A percentile compares a stretch with the other conserved stretches of the same genome.
Evolutionary conservation across 768 basidiomycete species (phyloP).

Genomic region (Leucocoprinus birnbaumii): DNA sequence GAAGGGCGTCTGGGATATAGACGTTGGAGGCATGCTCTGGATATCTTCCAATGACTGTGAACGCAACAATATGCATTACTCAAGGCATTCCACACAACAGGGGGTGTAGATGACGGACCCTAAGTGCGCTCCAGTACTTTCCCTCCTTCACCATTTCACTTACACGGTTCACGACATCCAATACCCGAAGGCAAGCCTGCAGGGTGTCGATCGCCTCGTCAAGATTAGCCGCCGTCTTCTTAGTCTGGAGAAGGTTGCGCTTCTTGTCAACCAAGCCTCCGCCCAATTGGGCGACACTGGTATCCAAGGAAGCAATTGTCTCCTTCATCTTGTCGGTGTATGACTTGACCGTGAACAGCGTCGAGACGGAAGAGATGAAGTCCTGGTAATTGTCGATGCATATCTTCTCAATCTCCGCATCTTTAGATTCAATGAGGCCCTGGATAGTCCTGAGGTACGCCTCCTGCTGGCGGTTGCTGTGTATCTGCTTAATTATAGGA

Average conservation of each 20-base stretch:
- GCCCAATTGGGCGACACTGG: slow-evolving; percentile 86
- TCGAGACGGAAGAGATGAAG: slow-evolving; percentile 96
- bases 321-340: slow-evolving; percentile 94
- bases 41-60: slow-evolving; percentile 92
- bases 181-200: slow-evolving; percentile 86
- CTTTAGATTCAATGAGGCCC: slow-evolving; percentile 90
- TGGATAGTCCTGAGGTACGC: slow-evolving; percentile 83
- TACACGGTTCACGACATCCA: slow-evolving; percentile 92
- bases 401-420: slow-evolving; percentile 93
- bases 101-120: slow-evolving; percentile 59
- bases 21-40: slow-evolving; percentile 83
- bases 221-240: slow-evolving; percentile 90
- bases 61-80: slow-evolving; percentile 28
- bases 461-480: slow-evolving; percentile 85
- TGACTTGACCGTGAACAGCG: slow-evolving; percentile 91
- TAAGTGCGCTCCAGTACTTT: slow-evolving; percentile 94
- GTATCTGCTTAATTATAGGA: slow-evolving; percentile 92
- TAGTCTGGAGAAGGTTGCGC: slow-evolving; percentile 80
- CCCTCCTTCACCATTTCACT: slow-evolving; percentile 91
- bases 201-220: slow-evolving; percentile 97
- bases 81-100: slow-evolving; percentile 22
- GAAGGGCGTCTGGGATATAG: slow-evolving; percentile 89
- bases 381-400: slow-evolving; percentile 97
- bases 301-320: slow-evolving; percentile 86
- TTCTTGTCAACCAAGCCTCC: slow-evolving; percentile 92